These are phyloP conservation scores for Fusarium haematococcum DNA, from an alignment of 2,329 filamentous ascomycete genomes.

Conservation along the genomic window DNA sequence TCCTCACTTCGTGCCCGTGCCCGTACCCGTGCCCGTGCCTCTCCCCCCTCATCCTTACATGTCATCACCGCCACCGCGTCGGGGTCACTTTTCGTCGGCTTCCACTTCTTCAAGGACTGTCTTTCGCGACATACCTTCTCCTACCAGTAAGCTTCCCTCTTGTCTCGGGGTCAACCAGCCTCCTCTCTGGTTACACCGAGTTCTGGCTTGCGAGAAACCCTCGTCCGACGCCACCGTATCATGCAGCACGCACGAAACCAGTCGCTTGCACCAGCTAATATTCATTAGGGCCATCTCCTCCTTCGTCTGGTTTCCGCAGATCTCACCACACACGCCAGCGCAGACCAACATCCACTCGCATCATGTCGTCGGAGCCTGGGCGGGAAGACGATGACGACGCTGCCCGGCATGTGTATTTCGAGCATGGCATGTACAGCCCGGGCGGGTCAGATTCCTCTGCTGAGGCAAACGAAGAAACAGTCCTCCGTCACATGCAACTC, in stretches of 20 bases:
- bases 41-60: constrained; percentile 31
- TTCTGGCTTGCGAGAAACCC: constrained; percentile 13
- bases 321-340: constrained; percentile 43
- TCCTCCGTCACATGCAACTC: constrained; percentile 57
- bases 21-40: constrained; percentile 25
- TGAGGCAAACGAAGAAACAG: constrained; percentile 47
- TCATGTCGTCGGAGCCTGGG: constrained; percentile 36
- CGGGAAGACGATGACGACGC: constrained; percentile 39
- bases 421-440: constrained; percentile 22
- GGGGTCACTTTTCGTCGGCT: constrained; percentile 26
- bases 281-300: constrained; percentile 35
- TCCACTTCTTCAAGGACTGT: constrained; percentile 29
- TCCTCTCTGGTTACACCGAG: not conserved
- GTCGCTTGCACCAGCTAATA: constrained; percentile 15
- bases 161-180: not conserved
- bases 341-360: constrained; percentile 40
- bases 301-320: constrained; percentile 43
- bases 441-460: constrained; percentile 16
- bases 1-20: constrained; percentile 25
- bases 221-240: not conserved
- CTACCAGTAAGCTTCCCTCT: constrained; percentile 35
- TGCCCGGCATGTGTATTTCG: constrained; percentile 22
- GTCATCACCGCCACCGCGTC: constrained; percentile 24
- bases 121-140: constrained; percentile 35
- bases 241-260: not conserved